These are phyloP conservation scores for Melanomma pulvis-pyrius DNA, from an alignment of 495 filamentous ascomycete genomes.

Conservation along the genomic window DNA sequence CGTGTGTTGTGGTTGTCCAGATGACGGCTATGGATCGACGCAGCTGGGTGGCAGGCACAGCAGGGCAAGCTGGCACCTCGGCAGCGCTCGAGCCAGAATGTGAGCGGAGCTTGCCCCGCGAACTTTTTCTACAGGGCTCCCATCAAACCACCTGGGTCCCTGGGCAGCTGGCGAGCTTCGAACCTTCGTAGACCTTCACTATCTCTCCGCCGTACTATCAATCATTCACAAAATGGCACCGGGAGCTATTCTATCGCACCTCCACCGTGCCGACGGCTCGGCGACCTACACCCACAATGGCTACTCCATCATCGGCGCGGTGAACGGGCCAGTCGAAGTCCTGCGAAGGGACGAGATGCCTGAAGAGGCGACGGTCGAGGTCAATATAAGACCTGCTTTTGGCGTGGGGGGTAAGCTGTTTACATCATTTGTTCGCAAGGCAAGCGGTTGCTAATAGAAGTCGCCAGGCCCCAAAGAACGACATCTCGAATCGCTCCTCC, in stretches of 20 bases:
- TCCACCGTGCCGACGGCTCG: slow-evolving; percentile 82
- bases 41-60: background rate
- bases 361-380: slow-evolving; percentile 86
- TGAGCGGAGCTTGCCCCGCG: slow-evolving; percentile 17
- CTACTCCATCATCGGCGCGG: slow-evolving; percentile 78
- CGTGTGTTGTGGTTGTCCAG: background rate
- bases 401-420: slow-evolving; percentile 73
- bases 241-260: slow-evolving; percentile 39
- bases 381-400: slow-evolving; percentile 80
- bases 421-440: slow-evolving; percentile 17
- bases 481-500: slow-evolving; percentile 71
- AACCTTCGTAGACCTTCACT: background rate
- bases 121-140: slow-evolving; percentile 19
- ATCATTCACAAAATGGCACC: slow-evolving; percentile 25
- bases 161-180: background rate
- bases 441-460: slow-evolving; percentile 45
- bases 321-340: slow-evolving; percentile 93
- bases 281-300: slow-evolving; percentile 77
- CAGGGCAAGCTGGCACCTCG: background rate
- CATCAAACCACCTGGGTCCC: background rate
- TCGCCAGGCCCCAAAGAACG: slow-evolving; percentile 67
- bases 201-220: background rate
- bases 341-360: slow-evolving; percentile 82
- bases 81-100: slow-evolving; percentile 3
- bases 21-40: background rate